phyloP scores from a whole-genome alignment of 2,329 filamentous ascomycete genomes.

The Seiridium unicorne region DNA sequence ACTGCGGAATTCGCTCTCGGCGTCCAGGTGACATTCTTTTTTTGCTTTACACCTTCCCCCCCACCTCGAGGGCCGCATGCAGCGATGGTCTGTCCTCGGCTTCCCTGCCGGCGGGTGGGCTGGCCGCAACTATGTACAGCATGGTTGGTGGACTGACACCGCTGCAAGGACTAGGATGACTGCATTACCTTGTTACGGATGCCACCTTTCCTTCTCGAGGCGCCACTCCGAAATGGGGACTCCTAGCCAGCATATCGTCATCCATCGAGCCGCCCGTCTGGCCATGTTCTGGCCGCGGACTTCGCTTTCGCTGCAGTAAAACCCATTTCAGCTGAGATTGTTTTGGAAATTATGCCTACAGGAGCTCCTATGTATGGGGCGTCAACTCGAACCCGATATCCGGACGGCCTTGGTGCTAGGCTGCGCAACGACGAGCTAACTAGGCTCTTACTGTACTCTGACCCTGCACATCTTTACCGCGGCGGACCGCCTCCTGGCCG shows the following conservation, averaged over 20 bases:
- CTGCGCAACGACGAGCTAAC: neutral
- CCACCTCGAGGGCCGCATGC: neutral
- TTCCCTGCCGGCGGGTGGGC: constrained; percentile 5
- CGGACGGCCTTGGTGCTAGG: neutral
- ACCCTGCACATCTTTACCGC: neutral
- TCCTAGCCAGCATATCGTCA: neutral
- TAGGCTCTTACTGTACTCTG: neutral
- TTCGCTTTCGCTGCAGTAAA: neutral
- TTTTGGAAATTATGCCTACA: neutral
- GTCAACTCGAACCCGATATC: neutral
- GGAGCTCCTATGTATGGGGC: too few relatives aligned
- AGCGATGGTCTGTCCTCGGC: constrained; percentile 6
- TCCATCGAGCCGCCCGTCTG: neutral
- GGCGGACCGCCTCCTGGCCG: too few relatives aligned
- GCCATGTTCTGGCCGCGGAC: neutral
- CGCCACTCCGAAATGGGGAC: neutral
- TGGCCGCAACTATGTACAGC: neutral
- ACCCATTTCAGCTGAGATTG: neutral
- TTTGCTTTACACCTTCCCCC: neutral
- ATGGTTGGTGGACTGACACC: constrained; percentile 7
- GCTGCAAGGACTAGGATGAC: neutral
- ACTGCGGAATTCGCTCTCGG: neutral
- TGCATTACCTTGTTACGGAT: constrained; percentile 1
- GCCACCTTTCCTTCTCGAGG: neutral
- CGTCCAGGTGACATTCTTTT: neutral